phyloP scores from a whole-genome alignment of 2,329 filamentous ascomycete species.

The Rosellinia necatrix region DNA sequence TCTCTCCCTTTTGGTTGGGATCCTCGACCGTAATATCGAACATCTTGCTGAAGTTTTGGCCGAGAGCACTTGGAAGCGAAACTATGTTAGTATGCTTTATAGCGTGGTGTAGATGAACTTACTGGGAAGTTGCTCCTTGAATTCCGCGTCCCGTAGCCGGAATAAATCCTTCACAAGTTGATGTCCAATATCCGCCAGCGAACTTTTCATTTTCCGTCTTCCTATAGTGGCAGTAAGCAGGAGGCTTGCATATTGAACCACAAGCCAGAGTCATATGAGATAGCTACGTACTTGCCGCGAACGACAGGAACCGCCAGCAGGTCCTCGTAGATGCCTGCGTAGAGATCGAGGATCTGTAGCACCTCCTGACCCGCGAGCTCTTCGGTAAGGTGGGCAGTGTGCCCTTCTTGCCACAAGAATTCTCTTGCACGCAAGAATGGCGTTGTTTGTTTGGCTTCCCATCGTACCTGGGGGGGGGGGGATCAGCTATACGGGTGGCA shows the following conservation, averaged over 20 bases:
- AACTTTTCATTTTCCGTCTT: conserved; percentile 99
- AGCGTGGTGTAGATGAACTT: conserved; percentile 37
- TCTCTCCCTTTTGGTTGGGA: conserved; percentile 76
- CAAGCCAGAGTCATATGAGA: background rate
- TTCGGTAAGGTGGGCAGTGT: conserved; percentile 86
- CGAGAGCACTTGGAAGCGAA: conserved; percentile 55
- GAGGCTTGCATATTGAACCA: background rate
- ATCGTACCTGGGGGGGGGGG: conserved; percentile 62
- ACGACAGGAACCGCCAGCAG: conserved; percentile 94
- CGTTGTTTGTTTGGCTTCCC: conserved; percentile 95
- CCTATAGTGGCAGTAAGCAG: conserved; percentile 19
- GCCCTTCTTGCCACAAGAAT: conserved; percentile 98
- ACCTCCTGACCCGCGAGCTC: conserved; percentile 83
- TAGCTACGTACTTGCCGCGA: conserved; percentile 61
- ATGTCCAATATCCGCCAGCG: conserved; percentile 93
- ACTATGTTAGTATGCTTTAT: background rate
- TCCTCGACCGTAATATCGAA: conserved; percentile 98
- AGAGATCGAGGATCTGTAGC: conserved; percentile 88
- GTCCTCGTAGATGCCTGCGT: conserved; percentile 88
- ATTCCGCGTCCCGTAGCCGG: conserved; percentile 95
- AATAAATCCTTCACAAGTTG: conserved; percentile 90
- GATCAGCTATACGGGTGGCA: background rate
- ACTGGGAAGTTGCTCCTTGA: conserved; percentile 93
- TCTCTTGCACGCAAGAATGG: conserved; percentile 90
- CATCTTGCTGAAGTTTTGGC: conserved; percentile 99